phyloP scores from a whole-genome alignment of 192 early-diverging fungal species.

The Paraglomus occultum region DNA sequence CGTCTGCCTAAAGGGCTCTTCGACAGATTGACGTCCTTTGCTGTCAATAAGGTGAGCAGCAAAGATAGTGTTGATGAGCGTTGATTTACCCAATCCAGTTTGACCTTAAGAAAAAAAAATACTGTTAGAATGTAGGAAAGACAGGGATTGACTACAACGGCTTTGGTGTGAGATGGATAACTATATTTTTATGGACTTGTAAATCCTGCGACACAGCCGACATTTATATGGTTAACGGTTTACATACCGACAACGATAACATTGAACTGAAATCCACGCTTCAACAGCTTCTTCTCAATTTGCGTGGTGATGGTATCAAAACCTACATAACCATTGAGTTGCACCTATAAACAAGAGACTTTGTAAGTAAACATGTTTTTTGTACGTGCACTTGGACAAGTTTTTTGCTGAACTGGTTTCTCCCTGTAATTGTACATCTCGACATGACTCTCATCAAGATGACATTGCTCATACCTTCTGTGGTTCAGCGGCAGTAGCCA shows the following conservation, averaged over 20 bases:
- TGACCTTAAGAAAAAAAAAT: constrained; percentile 58
- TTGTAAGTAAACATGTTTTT: not conserved
- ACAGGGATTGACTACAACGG: not conserved
- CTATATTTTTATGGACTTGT: no score
- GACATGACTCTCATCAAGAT: no score
- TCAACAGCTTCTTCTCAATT: constrained; percentile 96
- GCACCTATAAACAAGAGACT: constrained; percentile 44
- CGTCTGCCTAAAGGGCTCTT: constrained; percentile 86
- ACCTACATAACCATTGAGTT: constrained; percentile 90
- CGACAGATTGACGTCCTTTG: constrained; percentile 78
- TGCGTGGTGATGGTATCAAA: constrained; percentile 97
- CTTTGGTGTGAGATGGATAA: no score
- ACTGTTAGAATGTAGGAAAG: not conserved
- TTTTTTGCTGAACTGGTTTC: not conserved
- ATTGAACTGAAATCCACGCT: constrained; percentile 98
- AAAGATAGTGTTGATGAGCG: constrained; percentile 98
- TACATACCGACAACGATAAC: constrained; percentile 93
- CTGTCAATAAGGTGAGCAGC: constrained; percentile 92
- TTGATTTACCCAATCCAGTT: constrained; percentile 97
- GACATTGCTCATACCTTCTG: constrained; percentile 19
- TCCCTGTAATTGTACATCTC: no score
- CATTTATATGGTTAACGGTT: not conserved
- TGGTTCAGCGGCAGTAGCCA: constrained; percentile 23
- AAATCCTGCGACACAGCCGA: not conserved
- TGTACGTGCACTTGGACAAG: not conserved